Evolutionary conservation across 768 basidiomycete species (phyloP).

Genomic region (Trametes cubensis): DNA sequence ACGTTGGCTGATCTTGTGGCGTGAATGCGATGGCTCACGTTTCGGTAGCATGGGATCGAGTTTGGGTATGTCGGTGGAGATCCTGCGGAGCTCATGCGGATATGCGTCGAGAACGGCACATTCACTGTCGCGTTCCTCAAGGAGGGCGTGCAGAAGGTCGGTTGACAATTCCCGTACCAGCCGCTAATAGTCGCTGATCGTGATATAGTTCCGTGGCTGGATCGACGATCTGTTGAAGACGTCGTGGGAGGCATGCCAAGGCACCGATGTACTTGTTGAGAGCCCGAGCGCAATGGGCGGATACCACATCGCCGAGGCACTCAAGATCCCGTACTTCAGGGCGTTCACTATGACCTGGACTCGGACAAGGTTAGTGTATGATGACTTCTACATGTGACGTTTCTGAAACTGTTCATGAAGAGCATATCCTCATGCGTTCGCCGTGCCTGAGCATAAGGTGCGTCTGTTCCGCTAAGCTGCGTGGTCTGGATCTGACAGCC

Average conservation of each 20-base stretch:
- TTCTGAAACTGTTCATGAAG: conserved; percentile 39
- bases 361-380: conserved; percentile 62
- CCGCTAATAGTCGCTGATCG: not conserved
- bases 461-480: conserved; percentile 11
- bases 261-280: conserved; percentile 90
- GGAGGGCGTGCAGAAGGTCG: conserved; percentile 84
- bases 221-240: conserved; percentile 93
- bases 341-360: conserved; percentile 99
- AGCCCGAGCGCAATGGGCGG: conserved; percentile 98
- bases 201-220: conserved; percentile 89
- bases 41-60: conserved; percentile 86
- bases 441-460: conserved; percentile 94
- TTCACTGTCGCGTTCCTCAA: conserved; percentile 95
- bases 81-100: conserved; percentile 95
- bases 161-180: conserved; percentile 12
- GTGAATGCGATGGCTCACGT: conserved; percentile 2
- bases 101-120: conserved; percentile 97
- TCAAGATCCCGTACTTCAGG: conserved; percentile 90
- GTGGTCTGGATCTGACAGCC: not conserved
- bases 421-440: conserved; percentile 97
- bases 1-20: conserved; percentile 39
- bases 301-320: conserved; percentile 93
- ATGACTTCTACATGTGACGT: not conserved
- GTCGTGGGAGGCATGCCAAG: conserved; percentile 96
- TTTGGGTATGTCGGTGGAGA: conserved; percentile 95